Evolutionary conservation across 2,329 filamentous ascomycete genomes (phyloP).

Genomic region (Teratosphaeria epicoccoides): DNA sequence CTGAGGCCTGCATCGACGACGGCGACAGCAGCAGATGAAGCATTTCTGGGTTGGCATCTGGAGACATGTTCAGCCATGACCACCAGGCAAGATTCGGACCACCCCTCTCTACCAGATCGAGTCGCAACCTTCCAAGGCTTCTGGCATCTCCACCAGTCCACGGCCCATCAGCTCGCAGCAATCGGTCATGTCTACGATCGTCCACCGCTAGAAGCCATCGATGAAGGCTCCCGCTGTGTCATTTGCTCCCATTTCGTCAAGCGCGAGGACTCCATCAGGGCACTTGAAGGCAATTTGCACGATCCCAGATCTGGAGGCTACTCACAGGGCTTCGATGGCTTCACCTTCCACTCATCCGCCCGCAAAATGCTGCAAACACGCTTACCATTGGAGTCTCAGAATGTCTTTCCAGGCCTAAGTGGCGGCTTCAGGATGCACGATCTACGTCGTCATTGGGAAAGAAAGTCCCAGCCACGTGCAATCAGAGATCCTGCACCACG

Average conservation of each 20-base stretch:
- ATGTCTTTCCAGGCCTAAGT: slow-evolving; percentile 4
- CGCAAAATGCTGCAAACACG: slow-evolving; percentile 17
- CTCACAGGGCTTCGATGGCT: slow-evolving; percentile 4
- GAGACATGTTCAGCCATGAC: background rate
- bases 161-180: slow-evolving; percentile 21
- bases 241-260: slow-evolving; percentile 19
- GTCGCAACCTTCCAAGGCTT: slow-evolving; percentile 14
- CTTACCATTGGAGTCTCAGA: slow-evolving; percentile 16
- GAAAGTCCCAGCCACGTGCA: background rate
- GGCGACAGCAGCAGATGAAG: too few species aligned
- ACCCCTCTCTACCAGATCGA: slow-evolving; percentile 6
- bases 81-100: background rate
- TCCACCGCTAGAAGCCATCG: slow-evolving; percentile 20
- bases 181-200: slow-evolving; percentile 23
- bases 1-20: background rate
- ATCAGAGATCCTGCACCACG: background rate
- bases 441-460: slow-evolving; percentile 8
- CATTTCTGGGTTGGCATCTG: too few species aligned
- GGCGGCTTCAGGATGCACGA: slow-evolving; percentile 7
- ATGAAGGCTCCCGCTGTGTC: slow-evolving; percentile 22
- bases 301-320: background rate
- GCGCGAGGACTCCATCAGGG: slow-evolving; percentile 14
- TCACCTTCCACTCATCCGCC: slow-evolving; percentile 15
- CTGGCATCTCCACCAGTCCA: slow-evolving; percentile 16
- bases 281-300: slow-evolving; percentile 5